Evolutionary conservation across 2,329 filamentous ascomycete genomes (phyloP), one percentile per base, ranked within the genome.

Genomic region (Fulvia fulva): DNA sequence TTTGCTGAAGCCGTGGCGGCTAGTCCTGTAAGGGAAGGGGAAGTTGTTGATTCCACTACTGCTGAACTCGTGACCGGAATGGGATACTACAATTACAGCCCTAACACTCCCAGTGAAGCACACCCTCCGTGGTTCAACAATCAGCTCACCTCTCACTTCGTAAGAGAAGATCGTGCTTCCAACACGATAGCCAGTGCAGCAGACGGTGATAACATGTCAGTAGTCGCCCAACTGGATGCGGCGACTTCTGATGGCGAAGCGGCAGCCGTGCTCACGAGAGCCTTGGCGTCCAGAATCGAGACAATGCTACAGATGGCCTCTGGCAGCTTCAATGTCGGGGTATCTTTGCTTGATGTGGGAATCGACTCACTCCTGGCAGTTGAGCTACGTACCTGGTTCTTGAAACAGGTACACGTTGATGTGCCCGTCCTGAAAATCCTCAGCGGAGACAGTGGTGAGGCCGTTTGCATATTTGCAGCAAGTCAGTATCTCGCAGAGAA

Each of bases 1-100:
- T 80, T 83, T 59, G 72, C 81, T 8, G 80, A 83, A 64, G 79
- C 80, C 5, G 76, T 83, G 25, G 66, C 73, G 0, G 73, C 75
- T 0, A 78, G 80, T 3, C 70, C 52, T 5, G 52, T 60, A 11
- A 54, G 59, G 5, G 50, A 52, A 34, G 59, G 52, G 5, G 59
- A 64, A 51, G 52, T 56, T 1, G 57, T 58, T 12, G 55, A 56
- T 14, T 62, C 59, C 11, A 60, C 59, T 19, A 63, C 61, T 21
- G 61, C 56, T 5, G 59, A 62, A 5, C 53, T 62, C 25, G 55
- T 64, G 14, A 49, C 57, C 22, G 59, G 59, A 14, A 62, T 64
- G 59, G 59, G 59, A 6, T 53, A 56, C 23, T 63, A 63, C 46
- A 56, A 37, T 8, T 61, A 61, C 51, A 54, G 41, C 25, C 23